Conservation (phyloP, 805 yeast genomes). For the Ogataea degrootiae region DNA sequence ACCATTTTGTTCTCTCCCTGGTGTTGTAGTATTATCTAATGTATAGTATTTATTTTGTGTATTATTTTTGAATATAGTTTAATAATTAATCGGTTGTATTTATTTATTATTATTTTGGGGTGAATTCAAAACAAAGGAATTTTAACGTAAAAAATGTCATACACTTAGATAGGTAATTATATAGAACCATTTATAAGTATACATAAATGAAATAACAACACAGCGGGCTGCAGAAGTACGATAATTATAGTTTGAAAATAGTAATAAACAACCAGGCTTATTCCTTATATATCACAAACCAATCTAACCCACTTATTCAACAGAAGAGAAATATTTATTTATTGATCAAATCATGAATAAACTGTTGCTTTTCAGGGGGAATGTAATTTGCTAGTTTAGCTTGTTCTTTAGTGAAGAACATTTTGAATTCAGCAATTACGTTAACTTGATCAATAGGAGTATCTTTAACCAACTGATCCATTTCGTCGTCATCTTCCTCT, state of each 20-base stretch:
- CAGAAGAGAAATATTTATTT: background rate
- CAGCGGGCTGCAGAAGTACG: too few species aligned
- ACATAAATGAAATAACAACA: too few species aligned
- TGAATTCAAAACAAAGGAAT: background rate
- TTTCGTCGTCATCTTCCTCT: conserved; percentile 24
- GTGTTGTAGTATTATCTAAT: background rate
- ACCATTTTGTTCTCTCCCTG: too few species aligned
- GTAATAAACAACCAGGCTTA: too few species aligned
- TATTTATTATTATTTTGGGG: background rate
- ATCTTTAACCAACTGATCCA: conserved; percentile 29
- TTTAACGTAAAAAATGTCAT: background rate
- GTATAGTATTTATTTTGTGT: background rate
- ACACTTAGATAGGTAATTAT: too few species aligned
- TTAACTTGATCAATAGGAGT: conserved; percentile 28
- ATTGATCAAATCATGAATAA: conserved; percentile 11
- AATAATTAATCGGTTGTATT: background rate
- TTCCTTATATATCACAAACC: background rate
- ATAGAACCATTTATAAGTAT: too few species aligned
- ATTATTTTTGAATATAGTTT: background rate
- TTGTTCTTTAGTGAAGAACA: conserved; percentile 16
- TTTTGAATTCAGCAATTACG: conserved; percentile 28
- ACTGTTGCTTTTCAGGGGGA: conserved; percentile 17
- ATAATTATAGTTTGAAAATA: too few species aligned
- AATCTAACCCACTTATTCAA: background rate
- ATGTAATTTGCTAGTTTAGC: conserved; percentile 7